Conservation (phyloP, 164 flowering plant genomes). For the Chloranthus sessilifolius region DNA sequence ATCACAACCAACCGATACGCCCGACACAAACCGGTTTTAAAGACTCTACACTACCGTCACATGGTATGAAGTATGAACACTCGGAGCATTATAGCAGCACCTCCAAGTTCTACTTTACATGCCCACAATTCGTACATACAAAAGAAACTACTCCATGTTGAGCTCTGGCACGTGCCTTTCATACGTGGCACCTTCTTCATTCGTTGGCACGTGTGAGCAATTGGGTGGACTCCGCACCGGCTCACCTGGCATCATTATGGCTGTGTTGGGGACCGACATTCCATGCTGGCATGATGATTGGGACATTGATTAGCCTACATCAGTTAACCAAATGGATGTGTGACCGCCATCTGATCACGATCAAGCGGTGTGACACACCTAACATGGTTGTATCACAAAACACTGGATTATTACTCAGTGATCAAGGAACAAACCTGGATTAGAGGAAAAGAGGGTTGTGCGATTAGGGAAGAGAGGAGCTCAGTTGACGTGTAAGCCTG, state of each 20-base stretch:
- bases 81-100: no score
- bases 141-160: constrained; percentile 7
- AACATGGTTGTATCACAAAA: constrained; percentile 1
- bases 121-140: no score
- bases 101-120: no score
- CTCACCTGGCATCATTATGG: constrained; percentile 21
- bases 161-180: constrained; percentile 13
- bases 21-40: no score
- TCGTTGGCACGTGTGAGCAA: constrained; percentile 20
- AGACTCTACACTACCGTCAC: no score
- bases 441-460: constrained; percentile 17
- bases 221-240: constrained; percentile 17
- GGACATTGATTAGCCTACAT: background rate
- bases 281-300: constrained; percentile 18
- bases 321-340: no score
- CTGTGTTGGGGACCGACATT: constrained; percentile 18
- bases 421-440: constrained; percentile 16
- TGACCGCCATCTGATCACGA: background rate
- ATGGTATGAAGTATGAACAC: no score
- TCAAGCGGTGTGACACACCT: background rate
- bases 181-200: constrained; percentile 12
- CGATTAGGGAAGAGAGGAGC: constrained; percentile 32
- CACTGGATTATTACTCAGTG: background rate
- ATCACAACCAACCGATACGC: no score
- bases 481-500: constrained; percentile 27